Percentiles rank a stretch among this genome's conserved stretches.
Conservation (phyloP, 805 yeast species). For the Yamadazyma takamatsuzukensis region DNA sequence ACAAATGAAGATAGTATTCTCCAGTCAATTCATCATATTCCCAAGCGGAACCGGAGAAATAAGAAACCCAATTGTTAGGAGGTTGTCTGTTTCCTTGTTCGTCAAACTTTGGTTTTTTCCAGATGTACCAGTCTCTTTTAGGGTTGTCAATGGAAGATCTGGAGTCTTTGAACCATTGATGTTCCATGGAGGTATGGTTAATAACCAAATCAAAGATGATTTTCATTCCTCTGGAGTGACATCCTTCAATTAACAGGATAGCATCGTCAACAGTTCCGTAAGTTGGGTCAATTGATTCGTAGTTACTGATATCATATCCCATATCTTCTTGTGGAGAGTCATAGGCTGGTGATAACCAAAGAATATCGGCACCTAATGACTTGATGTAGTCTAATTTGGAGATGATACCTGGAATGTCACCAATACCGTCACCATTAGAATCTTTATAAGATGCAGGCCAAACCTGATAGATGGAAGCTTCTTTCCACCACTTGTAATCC, state of each 20-base stretch:
- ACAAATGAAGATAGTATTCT: constrained; percentile 54
- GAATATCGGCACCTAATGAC: constrained; percentile 46
- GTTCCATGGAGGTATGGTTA: constrained; percentile 55
- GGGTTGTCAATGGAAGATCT: constrained; percentile 48
- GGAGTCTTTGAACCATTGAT: constrained; percentile 57
- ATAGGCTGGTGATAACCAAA: constrained; percentile 59
- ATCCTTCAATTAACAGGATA: constrained; percentile 43
- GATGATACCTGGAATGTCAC: constrained; percentile 54
- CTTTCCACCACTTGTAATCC: constrained; percentile 49
- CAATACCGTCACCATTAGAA: constrained; percentile 57
- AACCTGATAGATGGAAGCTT: constrained; percentile 52
- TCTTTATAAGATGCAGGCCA: constrained; percentile 63
- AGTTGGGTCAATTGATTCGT: constrained; percentile 46
- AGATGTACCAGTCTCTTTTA: constrained; percentile 60
- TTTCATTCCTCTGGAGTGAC: constrained; percentile 48
- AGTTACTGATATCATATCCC: constrained; percentile 61
- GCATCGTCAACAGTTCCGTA: constrained; percentile 56
- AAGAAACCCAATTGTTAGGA: constrained; percentile 56
- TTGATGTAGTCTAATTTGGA: constrained; percentile 51
- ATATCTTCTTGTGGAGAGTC: constrained; percentile 59
- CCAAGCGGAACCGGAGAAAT: constrained; percentile 58
- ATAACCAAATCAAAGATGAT: constrained; percentile 54
- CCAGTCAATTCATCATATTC: constrained; percentile 49
- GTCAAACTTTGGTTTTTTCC: constrained; percentile 46
- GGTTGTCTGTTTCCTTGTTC: constrained; percentile 52